phyloP scores from a whole-genome alignment of 2,329 filamentous ascomycete species.

The Aureobasidium sp. region DNA sequence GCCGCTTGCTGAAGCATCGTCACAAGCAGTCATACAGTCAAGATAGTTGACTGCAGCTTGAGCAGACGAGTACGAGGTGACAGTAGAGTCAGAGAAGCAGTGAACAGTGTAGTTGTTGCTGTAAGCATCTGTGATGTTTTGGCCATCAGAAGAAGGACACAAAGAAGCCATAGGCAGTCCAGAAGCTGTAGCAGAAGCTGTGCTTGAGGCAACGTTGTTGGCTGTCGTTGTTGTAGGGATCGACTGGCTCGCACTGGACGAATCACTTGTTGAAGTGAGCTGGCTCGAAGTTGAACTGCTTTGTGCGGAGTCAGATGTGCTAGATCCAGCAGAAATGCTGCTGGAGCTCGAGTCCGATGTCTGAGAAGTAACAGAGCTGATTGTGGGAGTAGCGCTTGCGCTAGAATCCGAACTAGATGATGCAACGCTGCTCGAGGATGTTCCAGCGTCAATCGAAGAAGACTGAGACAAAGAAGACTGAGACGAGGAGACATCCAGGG shows the following conservation, averaged over 20 bases:
- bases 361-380: background rate
- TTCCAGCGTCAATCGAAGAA: no score
- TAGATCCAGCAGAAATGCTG: background rate
- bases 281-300: background rate
- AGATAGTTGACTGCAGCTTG: slow-evolving; percentile 7
- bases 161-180: slow-evolving; percentile 13
- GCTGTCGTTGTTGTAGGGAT: no score
- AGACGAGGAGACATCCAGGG: no score
- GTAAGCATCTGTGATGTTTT: slow-evolving; percentile 7
- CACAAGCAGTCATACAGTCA: slow-evolving; percentile 14
- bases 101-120: slow-evolving; percentile 11
- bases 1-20: slow-evolving; percentile 6
- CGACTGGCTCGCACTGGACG: background rate
- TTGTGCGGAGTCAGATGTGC: background rate
- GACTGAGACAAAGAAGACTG: no score
- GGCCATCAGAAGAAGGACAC: slow-evolving; percentile 12
- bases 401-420: no score
- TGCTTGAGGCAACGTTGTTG: background rate
- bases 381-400: no score
- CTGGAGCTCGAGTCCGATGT: background rate
- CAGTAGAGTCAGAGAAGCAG: slow-evolving; percentile 12
- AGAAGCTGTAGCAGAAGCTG: background rate
- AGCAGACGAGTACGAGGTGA: slow-evolving; percentile 8
- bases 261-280: background rate
- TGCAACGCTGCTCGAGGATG: no score